Base-by-base conservation (phyloP, 345 rosid genomes). In the Jatropha curcas region DNA sequence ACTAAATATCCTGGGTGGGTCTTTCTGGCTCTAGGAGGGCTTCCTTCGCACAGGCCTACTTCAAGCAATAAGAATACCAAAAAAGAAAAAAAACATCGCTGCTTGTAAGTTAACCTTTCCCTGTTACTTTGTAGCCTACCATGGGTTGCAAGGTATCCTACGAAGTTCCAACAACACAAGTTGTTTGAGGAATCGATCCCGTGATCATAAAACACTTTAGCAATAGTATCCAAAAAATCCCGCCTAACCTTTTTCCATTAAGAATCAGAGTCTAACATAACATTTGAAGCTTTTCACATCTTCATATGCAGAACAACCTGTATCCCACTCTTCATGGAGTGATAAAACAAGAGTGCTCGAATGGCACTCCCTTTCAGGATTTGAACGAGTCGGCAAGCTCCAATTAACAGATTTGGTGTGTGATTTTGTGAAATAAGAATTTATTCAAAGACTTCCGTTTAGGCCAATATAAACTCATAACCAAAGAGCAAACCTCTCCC, bases 241-340 rank as follows among this genome's bases (percentile, higher is more conserved):
- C 68, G 24, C 68, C 68, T 43, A 64, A 45, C 27, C n/a, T n/a
- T n/a, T 50, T 43, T 13, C 68, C 68, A 43, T 43, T 41, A 14
- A 64, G n/a, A 28, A 10, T 64, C 68, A 64, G 22, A 52, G 24
- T 64, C 68, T 27, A 64, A 64, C 34, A 64, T 9, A 4, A 64
- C 45, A 43, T 64, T 64, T 20, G 53, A 41, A 64, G 68, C 53
- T 64, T n/a, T 64, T 64, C 35, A 64, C 53, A 25, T 64, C 68
- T 64, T 53, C n/a, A n/a, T 64, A 7, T 64, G 68, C 9, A 64
- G 53, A 64, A 64, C 68, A 64, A 64, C 35, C 6, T 64, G 68
- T 41, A n/a, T 64, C 53, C 68, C 68, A 43, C 34, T 43, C 53
- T 64, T 64, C 68, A 41, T 64, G 68, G 33, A 64, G 68, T n/a